A percentile compares a stretch with the other conserved stretches of the same genome.
These are phyloP conservation scores for Saccharomycopsis hybrid DNA, from an alignment of 1,139 yeast species.

Conservation along the genomic window DNA sequence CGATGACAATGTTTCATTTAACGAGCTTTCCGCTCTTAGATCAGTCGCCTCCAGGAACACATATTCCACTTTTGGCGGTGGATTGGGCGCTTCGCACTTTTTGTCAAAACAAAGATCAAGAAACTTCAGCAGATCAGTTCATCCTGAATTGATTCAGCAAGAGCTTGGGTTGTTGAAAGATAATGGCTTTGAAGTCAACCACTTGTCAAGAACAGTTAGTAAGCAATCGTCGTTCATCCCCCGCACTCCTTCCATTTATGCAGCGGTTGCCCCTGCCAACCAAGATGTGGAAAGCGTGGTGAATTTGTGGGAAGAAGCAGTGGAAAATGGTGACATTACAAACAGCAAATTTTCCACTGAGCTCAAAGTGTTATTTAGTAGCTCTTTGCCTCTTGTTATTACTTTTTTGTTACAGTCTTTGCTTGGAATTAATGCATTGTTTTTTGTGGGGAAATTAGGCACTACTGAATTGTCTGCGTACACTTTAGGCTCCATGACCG, in stretches of 20 bases:
- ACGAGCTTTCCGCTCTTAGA: not conserved
- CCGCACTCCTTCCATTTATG: not conserved
- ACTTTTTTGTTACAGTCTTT: conserved; percentile 53
- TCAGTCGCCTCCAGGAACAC: not conserved
- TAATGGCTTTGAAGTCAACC: conserved; percentile 15
- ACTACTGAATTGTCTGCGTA: not conserved
- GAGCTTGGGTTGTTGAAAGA: conserved; percentile 11
- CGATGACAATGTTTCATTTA: not conserved
- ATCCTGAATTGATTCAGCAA: conserved; percentile 14
- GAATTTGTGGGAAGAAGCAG: conserved; percentile 30
- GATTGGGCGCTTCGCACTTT: not conserved
- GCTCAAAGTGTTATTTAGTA: conserved; percentile 34
- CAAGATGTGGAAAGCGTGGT: conserved; percentile 11
- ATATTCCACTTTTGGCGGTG: not conserved
- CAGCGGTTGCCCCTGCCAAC: not conserved
- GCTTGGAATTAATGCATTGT: conserved; percentile 49
- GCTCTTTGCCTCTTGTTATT: conserved; percentile 46
- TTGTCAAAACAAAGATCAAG: not conserved
- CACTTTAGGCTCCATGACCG: conserved; percentile 51
- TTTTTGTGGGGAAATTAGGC: conserved; percentile 44
- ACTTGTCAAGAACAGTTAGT: conserved; percentile 2
- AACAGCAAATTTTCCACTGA: conserved; percentile 32
- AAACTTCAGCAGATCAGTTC: conserved; percentile 3
- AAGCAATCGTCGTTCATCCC: not conserved
- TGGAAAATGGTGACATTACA: conserved; percentile 27